Evolutionary conservation across 2,329 filamentous ascomycete genomes (phyloP), one percentile per base, ranked within the genome.

Genomic region (Fusarium mexicanum): DNA sequence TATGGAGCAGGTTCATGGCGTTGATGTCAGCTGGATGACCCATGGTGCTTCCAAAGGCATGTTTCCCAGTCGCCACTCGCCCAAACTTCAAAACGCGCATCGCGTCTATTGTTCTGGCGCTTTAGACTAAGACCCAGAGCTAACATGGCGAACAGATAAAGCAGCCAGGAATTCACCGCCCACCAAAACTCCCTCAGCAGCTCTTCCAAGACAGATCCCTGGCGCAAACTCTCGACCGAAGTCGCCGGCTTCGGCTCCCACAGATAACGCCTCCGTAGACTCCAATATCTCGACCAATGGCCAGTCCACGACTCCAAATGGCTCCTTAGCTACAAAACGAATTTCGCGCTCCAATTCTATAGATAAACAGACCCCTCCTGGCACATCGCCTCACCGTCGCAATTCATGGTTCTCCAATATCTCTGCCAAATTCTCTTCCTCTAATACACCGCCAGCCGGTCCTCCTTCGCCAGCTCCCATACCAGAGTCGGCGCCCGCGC

Each of bases 391-490:
- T 13, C 84, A 86, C 51, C 87, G 90, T 61, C 89, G 94, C 73
- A 92, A 91, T 71, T 98, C 95, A 20, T 99, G 96, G 96, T 95
- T 98, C 79, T 94, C 94, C 64, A 98, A 91, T 79, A 91, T 98
- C 75, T 97, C 94, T 73, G 96, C 94, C 75, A 98, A 97, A 81
- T 98, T 98, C 84, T 95, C 85, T 24, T 95, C 85, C n/a, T 82
- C 87, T 72, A 81, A 72, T 71, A 81, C 77, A n/a, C 73, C 79
- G 33, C 71, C 79, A 76, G 60, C 81, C 37, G 82, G 81, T 37
- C 61, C 81, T 24, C 69, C 79, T 35, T 64, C 73, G 58, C 82
- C 78, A 58, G 80, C 74, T 57, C 77, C 79, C 14, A 78, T 79
- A 29, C 81, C 81, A 59, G 73, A 75, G 48, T 67, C 76, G n/a